These are phyloP conservation scores for Botrytis aclada DNA, from an alignment of 2,329 filamentous ascomycete species.

Conservation along the genomic window DNA sequence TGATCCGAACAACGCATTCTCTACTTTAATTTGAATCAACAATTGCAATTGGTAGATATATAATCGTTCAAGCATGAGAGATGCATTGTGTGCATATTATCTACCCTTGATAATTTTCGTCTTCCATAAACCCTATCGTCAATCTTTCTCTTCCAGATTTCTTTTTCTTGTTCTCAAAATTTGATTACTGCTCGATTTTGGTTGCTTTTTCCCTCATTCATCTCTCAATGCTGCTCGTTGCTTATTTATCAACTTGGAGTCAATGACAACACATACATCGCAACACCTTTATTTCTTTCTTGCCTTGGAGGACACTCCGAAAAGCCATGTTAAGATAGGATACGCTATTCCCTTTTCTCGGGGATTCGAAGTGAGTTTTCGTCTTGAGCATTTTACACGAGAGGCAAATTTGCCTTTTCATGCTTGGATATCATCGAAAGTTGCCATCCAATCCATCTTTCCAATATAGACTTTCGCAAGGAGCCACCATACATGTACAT, in stretches of 20 bases:
- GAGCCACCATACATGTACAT: constrained; percentile 1
- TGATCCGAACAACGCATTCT: constrained; percentile 14
- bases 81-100: constrained; percentile 13
- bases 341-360: not conserved
- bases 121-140: constrained; percentile 7
- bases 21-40: constrained; percentile 2
- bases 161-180: not conserved
- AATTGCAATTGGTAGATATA: constrained; percentile 17
- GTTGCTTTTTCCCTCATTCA: not conserved
- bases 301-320: not conserved
- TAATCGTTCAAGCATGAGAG: constrained; percentile 2
- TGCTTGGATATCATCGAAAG: constrained; percentile 9
- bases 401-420: not conserved
- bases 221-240: not conserved
- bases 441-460: not conserved
- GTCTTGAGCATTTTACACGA: not conserved
- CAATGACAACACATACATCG: constrained; percentile 13
- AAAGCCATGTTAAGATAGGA: constrained; percentile 5
- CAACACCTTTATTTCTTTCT: constrained; percentile 4
- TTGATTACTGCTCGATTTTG: not conserved
- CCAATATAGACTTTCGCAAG: not conserved
- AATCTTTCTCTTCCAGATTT: not conserved
- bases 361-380: not conserved
- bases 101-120: not conserved
- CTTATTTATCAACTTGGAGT: not conserved